Percentiles rank a stretch among this genome's conserved stretches.
These are phyloP conservation scores for Endotrypanum monterogeii DNA, from an alignment of 208 protist genomes.

Conservation along the genomic window DNA sequence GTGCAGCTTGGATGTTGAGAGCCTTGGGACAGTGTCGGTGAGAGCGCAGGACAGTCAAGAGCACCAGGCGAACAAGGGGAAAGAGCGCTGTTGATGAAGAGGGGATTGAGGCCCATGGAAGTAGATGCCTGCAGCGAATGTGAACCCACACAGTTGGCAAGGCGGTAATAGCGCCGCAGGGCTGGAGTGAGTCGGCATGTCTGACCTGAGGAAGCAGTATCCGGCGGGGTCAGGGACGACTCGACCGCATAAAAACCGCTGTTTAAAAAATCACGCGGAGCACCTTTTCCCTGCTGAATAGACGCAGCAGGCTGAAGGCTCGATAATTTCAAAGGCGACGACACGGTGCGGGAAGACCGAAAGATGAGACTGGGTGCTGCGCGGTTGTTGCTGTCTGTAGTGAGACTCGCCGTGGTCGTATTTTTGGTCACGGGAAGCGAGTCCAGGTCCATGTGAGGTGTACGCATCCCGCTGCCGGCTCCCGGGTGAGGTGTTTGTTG, in stretches of 20 bases:
- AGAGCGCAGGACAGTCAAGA: background rate
- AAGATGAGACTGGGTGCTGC: conserved; percentile 29
- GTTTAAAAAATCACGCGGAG: background rate
- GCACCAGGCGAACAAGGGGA: background rate
- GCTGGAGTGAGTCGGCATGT: conserved; percentile 5
- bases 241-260: background rate
- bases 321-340: conserved; percentile 24
- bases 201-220: background rate
- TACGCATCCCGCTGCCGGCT: background rate
- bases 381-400: background rate
- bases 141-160: background rate
- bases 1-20: background rate
- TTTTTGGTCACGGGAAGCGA: background rate
- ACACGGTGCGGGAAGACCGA: conserved; percentile 18
- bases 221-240: background rate
- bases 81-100: background rate
- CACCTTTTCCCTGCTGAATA: background rate
- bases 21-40: background rate
- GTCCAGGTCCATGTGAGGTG: background rate
- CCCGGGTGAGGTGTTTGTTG: background rate
- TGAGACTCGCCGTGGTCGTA: background rate
- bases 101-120: background rate
- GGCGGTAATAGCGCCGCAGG: background rate
- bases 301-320: background rate
- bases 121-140: background rate